phyloP scores from a whole-genome alignment of 805 yeast species.

The Tetrapisispora nanseiensis region DNA sequence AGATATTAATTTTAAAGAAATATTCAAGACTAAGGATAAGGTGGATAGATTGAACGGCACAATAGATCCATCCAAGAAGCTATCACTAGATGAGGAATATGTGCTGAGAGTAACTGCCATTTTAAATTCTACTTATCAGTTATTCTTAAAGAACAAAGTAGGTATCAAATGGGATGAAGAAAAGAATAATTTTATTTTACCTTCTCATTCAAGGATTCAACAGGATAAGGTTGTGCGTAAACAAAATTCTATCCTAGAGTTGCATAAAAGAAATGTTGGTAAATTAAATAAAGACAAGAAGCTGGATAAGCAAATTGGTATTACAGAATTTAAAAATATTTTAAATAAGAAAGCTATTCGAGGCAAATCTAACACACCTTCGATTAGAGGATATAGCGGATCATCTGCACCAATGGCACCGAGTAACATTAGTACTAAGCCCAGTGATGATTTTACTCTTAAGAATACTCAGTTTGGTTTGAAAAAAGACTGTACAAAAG shows the following conservation, averaged over 20 bases:
- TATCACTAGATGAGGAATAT: constrained; percentile 7
- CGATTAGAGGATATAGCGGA: constrained; percentile 25
- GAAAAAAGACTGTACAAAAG: too few species aligned
- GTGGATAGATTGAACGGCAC: constrained; percentile 15
- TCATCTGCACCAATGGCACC: constrained; percentile 28
- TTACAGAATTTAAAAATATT: constrained; percentile 11
- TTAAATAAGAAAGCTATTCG: neutral
- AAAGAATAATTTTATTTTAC: neutral
- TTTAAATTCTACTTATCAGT: constrained; percentile 11
- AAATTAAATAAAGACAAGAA: neutral
- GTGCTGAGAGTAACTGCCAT: constrained; percentile 11
- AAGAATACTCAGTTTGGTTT: too few species aligned
- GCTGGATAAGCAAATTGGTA: neutral
- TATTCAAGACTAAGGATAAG: constrained; percentile 10
- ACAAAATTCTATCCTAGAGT: neutral
- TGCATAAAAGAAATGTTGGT: neutral
- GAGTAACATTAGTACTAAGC: constrained; percentile 17
- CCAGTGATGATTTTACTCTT: constrained; percentile 12
- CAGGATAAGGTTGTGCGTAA: neutral
- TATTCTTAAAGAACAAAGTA: constrained; percentile 13
- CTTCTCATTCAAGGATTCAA: neutral
- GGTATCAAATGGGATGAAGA: constrained; percentile 12
- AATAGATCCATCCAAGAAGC: constrained; percentile 6
- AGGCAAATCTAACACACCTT: neutral
- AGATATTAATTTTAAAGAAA: constrained; percentile 46